Base-by-base conservation (phyloP, 1,139 yeast species). In the Torulaspora pretoriensis region DNA sequence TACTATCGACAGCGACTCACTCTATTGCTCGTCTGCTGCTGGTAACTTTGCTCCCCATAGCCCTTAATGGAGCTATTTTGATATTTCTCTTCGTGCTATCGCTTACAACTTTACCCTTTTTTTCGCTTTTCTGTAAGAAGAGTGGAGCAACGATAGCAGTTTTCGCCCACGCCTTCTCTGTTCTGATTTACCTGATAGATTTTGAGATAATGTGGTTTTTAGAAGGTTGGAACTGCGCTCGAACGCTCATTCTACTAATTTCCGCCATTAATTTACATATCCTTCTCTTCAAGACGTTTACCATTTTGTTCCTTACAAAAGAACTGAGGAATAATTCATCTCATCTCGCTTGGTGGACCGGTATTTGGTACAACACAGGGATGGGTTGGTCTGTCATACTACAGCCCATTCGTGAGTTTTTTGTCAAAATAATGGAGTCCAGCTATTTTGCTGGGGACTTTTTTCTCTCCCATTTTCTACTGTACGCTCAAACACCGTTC, bases 291-390 rank as follows among this genome's bases (percentile, higher is more conserved):
- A 74, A 78, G 35, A 51, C 73, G 1, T 51, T 76, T 1, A 69
- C 77, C 2, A 64, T 77, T 2, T 40, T 78, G 3, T 54, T 77
- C 3, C 60, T 85, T 12, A 73, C 90, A 0, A 70, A 83, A 47
- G 95, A 87, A 57, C 67, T 77, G 49, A 72, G 71, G 35, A 77
- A 73, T 48, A 81, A 77, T 48, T 67, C 68, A 30, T 62, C 83
- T 1, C 84, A 83, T 56, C 60, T 73, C 23, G 81, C 90, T 0
- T 88, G 96, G 95, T 88, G 96, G 96, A 77, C 87, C 0, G 96
- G 95, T 0, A 73, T 71, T 40, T 87, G 96, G 96, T 60, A 73
- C 33, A 68, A 67, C 9, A 72, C 77, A n/a, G 78, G 77, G 1
- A 65, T 81, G 31, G 86, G 89, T 0, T 74, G 78, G 75, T 63